Evolutionary conservation across 305 asterid genomes (phyloP), one percentile per base, ranked within the genome.

Genomic region (Petunia hybrid): DNA sequence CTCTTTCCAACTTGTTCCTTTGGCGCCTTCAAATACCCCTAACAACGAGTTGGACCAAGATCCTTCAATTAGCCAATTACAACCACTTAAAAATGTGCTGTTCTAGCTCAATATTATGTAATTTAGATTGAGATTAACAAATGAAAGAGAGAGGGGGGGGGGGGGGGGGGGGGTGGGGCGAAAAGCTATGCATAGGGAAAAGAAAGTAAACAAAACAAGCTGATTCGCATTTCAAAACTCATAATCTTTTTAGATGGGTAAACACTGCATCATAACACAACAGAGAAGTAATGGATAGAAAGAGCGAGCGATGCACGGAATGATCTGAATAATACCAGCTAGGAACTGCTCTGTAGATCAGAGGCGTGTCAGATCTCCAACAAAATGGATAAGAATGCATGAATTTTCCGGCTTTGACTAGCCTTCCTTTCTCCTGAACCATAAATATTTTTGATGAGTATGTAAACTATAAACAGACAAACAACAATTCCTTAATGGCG

Each of bases 361-460:
- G 95, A 74, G 99, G 99, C 38, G 98, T 96, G 66, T 96, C 98
- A 46, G 99, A 96, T 86, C 99, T 91, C 94, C 97, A 96, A 81
- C 99, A 96, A 78, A 92, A 96, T 6, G 99, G 98, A 80, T 94
- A 96, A 66, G 87, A 89, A 82, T 96, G 99, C 51, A 87, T 90
- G 74, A 86, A 84, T 84, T 92, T 96, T 79, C 99, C 99, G 76
- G 97, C 63, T 85, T 96, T 96, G 51, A 96, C 94, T 8, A 96
- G 99, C 90, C 98, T 89, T 69, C 91, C 97, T 76, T 92, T 93
- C 77, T 89, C 95, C 91, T 87, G 83, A 78, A 83, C 66, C 61
- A 46, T 46, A 53, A 31, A 7, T 70, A 31, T 70, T 45, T 31
- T 22, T 22, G 31, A 22, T 22, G 31, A 22, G 31, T 22, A 22